Conservation (phyloP, 73 alveolate genomes). For the Loxodes magnus region DNA sequence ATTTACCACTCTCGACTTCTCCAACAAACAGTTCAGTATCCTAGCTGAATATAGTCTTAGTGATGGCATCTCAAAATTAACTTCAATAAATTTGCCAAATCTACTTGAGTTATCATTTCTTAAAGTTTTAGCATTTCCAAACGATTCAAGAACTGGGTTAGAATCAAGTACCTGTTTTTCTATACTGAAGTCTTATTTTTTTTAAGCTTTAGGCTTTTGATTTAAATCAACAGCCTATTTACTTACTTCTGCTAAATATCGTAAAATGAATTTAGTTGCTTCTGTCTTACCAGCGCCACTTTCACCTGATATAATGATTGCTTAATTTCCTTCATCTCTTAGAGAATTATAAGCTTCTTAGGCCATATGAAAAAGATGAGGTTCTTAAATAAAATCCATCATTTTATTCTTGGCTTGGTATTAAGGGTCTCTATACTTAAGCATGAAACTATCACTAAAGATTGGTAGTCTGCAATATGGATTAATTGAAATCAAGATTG, state of each 20-base stretch:
- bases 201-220: background rate
- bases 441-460: conserved; percentile 46
- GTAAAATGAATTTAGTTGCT: conserved; percentile 80
- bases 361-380: conserved; percentile 86
- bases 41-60: conserved; percentile 61
- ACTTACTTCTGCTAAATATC: conserved; percentile 64
- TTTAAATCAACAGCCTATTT: background rate
- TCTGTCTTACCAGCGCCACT: conserved; percentile 98
- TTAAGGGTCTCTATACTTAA: conserved; percentile 49
- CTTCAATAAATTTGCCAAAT: conserved; percentile 97
- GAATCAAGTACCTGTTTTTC: conserved; percentile 90
- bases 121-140: conserved; percentile 96
- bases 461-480: conserved; percentile 76
- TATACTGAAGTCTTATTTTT: conserved; percentile 26
- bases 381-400: conserved; percentile 51
- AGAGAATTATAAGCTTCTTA: conserved; percentile 58
- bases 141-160: conserved; percentile 96
- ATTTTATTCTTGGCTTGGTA: conserved; percentile 17
- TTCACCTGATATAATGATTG: conserved; percentile 91
- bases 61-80: conserved; percentile 29
- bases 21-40: conserved; percentile 73
- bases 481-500: conserved; percentile 83
- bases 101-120: conserved; percentile 85
- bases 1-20: conserved; percentile 71
- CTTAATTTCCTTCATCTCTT: conserved; percentile 35